phyloP scores from a whole-genome alignment of 2,329 filamentous ascomycete genomes.

The Cladophialophora yegresii region DNA sequence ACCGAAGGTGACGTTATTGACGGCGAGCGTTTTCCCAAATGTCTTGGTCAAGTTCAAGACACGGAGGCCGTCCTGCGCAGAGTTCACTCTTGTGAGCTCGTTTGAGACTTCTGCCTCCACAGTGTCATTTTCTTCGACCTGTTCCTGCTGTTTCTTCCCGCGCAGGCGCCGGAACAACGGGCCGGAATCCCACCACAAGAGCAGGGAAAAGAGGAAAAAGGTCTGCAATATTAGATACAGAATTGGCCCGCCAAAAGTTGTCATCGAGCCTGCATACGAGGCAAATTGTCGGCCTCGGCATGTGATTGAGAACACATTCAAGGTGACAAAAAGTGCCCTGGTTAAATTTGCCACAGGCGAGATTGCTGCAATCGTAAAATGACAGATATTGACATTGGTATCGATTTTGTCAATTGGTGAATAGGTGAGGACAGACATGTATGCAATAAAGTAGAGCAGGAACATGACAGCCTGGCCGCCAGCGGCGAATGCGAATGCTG shows the following conservation, averaged over 20 bases:
- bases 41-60: conserved; percentile 78
- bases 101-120: conserved; percentile 63
- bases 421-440: conserved; percentile 73
- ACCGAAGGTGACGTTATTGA: conserved; percentile 85
- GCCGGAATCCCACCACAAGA: conserved; percentile 81
- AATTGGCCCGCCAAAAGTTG: conserved; percentile 79
- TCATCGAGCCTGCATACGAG: conserved; percentile 68
- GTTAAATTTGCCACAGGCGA: conserved; percentile 76
- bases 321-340: conserved; percentile 70
- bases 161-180: conserved; percentile 60
- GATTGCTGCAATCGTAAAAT: conserved; percentile 73
- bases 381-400: conserved; percentile 64
- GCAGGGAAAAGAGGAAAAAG: conserved; percentile 66
- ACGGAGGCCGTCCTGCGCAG: conserved; percentile 68
- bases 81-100: conserved; percentile 65
- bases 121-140: conserved; percentile 42
- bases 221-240: conserved; percentile 77
- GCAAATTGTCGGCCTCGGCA: conserved; percentile 67
- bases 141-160: conserved; percentile 48
- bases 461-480: conserved; percentile 73
- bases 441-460: conserved; percentile 70
- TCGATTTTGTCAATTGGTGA: conserved; percentile 70
- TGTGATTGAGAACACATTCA: conserved; percentile 81
- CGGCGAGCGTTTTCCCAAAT: conserved; percentile 73
- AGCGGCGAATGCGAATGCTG: conserved; percentile 80